phyloP scores from a whole-genome alignment of 257 asterid species.

The Solanum dulcamara region DNA sequence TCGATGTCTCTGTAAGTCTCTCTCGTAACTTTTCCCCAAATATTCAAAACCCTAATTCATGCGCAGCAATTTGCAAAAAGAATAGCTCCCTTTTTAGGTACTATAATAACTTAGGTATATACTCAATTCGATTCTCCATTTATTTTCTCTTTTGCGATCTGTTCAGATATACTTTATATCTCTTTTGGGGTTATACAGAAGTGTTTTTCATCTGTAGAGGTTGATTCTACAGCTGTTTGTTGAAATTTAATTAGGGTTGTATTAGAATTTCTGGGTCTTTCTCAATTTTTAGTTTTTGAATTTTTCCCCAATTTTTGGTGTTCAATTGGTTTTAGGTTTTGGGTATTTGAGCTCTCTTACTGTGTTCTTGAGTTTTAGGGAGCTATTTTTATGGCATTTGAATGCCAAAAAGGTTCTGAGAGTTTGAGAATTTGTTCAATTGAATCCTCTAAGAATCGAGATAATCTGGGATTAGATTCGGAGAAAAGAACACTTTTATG shows the following conservation, averaged over 20 bases:
- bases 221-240: background rate
- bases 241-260: background rate
- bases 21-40: no score
- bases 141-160: background rate
- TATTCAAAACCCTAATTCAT: background rate
- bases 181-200: background rate
- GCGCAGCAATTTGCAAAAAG: background rate
- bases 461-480: slow-evolving; percentile 4
- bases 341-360: background rate
- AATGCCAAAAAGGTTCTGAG: slow-evolving; percentile 53
- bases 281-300: background rate
- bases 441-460: slow-evolving; percentile 6
- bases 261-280: background rate
- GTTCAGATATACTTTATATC: background rate
- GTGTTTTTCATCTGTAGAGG: background rate
- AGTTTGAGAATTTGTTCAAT: slow-evolving; percentile 18
- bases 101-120: background rate
- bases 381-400: slow-evolving; percentile 73
- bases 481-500: slow-evolving; percentile 11
- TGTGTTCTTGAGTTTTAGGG: background rate
- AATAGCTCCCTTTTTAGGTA: background rate
- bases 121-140: background rate
- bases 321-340: background rate
- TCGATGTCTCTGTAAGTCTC: background rate
- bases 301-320: background rate